A percentile compares a stretch with the other conserved stretches of the same genome.
phyloP scores from a whole-genome alignment of 2,329 filamentous ascomycete genomes.

The Epichloe brachyelytri region DNA sequence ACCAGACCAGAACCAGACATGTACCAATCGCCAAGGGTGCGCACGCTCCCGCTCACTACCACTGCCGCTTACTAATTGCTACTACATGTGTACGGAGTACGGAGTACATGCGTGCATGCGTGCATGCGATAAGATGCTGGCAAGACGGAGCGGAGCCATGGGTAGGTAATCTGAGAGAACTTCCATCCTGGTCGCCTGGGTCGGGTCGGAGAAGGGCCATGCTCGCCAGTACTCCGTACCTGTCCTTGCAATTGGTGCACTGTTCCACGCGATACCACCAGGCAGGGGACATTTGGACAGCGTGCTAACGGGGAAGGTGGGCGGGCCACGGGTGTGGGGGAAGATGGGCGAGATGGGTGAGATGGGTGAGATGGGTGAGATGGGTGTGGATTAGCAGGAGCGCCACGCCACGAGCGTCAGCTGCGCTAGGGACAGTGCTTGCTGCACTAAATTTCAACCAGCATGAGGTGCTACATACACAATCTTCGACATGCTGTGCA shows the following conservation, averaged over 20 bases:
- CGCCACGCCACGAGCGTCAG: slow-evolving; percentile 5
- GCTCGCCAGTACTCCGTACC: not conserved
- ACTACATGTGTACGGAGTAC: no score
- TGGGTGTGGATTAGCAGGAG: slow-evolving; percentile 3
- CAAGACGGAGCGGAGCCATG: not conserved
- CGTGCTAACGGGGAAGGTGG: not conserved
- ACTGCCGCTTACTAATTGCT: no score
- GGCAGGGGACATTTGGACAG: not conserved
- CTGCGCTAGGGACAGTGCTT: not conserved
- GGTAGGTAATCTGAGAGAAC: not conserved
- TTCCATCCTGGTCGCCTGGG: not conserved
- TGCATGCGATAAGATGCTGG: not conserved
- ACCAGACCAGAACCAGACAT: not conserved
- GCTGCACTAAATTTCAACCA: no score
- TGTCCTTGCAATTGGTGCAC: not conserved
- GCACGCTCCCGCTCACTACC: not conserved
- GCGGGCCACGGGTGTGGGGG: not conserved
- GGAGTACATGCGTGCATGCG: no score
- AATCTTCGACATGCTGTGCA: not conserved
- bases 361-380: not conserved
- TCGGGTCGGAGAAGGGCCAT: not conserved
- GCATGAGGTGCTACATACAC: no score
- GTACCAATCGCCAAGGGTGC: not conserved
- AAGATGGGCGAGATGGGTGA: no score
- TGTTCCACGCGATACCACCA: not conserved